Percentiles rank a stretch among this genome's conserved stretches.
Conservation (phyloP, 164 flowering plant genomes). For the Piper betle region DNA sequence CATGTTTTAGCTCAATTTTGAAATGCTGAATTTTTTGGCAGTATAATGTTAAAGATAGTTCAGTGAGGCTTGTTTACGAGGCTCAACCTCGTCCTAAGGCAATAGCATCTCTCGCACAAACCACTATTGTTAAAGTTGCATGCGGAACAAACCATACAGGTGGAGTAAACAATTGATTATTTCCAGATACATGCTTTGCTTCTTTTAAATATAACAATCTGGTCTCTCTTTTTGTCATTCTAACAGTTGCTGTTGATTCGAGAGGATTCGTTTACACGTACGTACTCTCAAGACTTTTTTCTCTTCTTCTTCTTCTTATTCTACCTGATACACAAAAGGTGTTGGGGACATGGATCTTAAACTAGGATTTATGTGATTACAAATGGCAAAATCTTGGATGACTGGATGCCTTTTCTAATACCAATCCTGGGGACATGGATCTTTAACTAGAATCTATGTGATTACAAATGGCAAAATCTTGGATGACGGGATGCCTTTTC, state of each 20-base stretch:
- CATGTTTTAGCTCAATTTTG: background rate
- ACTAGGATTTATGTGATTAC: no score
- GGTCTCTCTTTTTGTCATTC: background rate
- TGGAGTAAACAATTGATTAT: constrained; percentile 7
- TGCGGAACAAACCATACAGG: constrained; percentile 99
- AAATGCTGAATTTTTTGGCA: constrained; percentile 21
- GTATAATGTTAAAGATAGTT: constrained; percentile 94
- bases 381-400: no score
- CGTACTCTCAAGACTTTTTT: constrained; percentile 13
- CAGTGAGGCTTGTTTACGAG: constrained; percentile 89
- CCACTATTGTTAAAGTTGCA: constrained; percentile 82
- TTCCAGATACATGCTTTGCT: background rate
- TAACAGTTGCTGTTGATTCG: constrained; percentile 80
- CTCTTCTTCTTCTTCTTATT: background rate
- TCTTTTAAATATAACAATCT: background rate
- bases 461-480: no score
- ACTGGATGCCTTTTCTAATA: no score
- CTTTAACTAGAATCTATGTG: no score
- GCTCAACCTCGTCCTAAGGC: constrained; percentile 91
- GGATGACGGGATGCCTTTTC: no score
- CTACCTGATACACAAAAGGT: background rate
- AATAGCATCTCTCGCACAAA: constrained; percentile 61
- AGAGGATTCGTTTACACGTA: constrained; percentile 93
- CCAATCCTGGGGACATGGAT: no score
- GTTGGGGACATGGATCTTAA: no score